phyloP scores from a whole-genome alignment of 257 asterid species.

The Vinca minor region DNA sequence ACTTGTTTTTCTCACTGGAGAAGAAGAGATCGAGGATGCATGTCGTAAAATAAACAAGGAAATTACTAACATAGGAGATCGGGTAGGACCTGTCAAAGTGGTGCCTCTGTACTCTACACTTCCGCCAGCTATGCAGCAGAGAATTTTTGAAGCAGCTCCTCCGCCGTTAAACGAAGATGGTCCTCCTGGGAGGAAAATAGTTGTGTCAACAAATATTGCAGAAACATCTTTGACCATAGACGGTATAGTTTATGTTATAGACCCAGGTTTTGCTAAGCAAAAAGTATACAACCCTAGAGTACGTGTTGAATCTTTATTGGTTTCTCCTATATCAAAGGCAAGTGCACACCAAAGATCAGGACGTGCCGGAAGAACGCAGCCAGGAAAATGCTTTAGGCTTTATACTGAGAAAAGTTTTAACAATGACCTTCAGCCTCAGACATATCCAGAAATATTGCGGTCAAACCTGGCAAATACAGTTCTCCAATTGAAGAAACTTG shows the following conservation, averaged over 20 bases:
- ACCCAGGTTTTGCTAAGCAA: slow-evolving; percentile 92
- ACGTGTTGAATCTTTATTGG: slow-evolving; percentile 92
- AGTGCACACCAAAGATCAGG: slow-evolving; percentile 98
- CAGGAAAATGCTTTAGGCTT: slow-evolving; percentile 95
- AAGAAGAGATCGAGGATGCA: slow-evolving; percentile 98
- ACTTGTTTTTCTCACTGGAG: slow-evolving; percentile 94
- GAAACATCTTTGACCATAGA: slow-evolving; percentile 96
- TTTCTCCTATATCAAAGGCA: slow-evolving; percentile 97
- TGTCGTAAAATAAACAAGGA: slow-evolving; percentile 75
- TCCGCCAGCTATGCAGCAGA: slow-evolving; percentile 99
- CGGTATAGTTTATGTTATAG: slow-evolving; percentile 94
- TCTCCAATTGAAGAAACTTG: slow-evolving; percentile 80
- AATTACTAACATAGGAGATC: slow-evolving; percentile 72
- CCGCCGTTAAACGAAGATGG: slow-evolving; percentile 84
- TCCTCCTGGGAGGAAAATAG: slow-evolving; percentile 91
- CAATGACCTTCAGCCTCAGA: slow-evolving; percentile 84
- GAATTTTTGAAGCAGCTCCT: slow-evolving; percentile 95
- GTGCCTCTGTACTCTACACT: slow-evolving; percentile 93
- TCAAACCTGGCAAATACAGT: slow-evolving; percentile 93
- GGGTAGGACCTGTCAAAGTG: slow-evolving; percentile 74
- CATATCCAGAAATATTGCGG: slow-evolving; percentile 84
- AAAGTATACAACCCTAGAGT: slow-evolving; percentile 89
- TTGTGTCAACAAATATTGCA: slow-evolving; percentile 90
- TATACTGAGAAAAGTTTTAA: slow-evolving; percentile 81
- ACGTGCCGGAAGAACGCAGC: slow-evolving; percentile 99